Evolutionary conservation across 2,329 filamentous ascomycete species (phyloP), one percentile per base, ranked within the genome.

Genomic region (Penicillium vulpinum): DNA sequence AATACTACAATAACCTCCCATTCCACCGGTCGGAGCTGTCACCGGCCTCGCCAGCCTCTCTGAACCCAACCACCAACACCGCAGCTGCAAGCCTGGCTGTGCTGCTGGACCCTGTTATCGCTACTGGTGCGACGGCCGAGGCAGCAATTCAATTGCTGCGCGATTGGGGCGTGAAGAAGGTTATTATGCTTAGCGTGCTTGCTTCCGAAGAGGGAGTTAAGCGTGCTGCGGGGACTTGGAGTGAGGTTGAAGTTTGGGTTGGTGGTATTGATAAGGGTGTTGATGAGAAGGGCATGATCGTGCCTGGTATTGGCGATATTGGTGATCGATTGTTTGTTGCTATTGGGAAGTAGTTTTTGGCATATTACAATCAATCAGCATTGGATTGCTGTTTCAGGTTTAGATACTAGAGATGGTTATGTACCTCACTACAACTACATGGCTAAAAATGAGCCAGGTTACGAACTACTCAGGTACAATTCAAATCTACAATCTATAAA

Each of bases 1-100:
- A 97, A 77, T 97, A 97, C 83, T 97, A 97, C 84, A 97, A 97
- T 82, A 97, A 97, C 75, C 87, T 97, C 18, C 92, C 92, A 35
- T 67, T 88, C 90, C 76, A 80, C 38, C 80, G 66, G 54, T 70
- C 60, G 36, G 60, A 67, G 18, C 62, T 67, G 7, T 62, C 65
- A 0, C 51, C 60, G 47, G 60, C 71, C 48, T 63, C 75, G 29
- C 59, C 69, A 43, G 64, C 72, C 38, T 52, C 65, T 18, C 44
- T 62, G 39, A 43, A 59, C 38, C 56, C 57, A 7, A 62, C 62
- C 29, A 50, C 63, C 44, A 78, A 77, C 60, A 71, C 75, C 33
- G 70, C 77, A 4, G 74, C 79, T 1, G 73, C 84, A 1, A 81
- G 84, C 22, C 81, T 96, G 13, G 92, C 92, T 57, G 89, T 97